Evolutionary conservation across 495 filamentous ascomycete species (phyloP).

Genomic region (Aspergillus ostianus): DNA sequence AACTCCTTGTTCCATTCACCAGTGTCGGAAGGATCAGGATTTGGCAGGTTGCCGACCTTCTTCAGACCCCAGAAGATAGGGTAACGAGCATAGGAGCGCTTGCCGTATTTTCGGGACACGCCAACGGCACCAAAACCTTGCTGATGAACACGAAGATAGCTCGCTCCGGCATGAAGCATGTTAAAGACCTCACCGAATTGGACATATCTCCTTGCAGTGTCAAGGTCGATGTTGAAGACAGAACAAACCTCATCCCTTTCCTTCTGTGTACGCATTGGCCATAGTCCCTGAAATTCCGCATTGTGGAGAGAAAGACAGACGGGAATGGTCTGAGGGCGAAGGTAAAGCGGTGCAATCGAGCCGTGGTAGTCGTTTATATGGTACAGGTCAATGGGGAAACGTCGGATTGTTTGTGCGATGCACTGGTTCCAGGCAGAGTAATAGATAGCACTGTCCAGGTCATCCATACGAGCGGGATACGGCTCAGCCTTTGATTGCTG

Average conservation of each 20-base stretch:
- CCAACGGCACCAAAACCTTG: slow-evolving; percentile 74
- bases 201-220: slow-evolving; percentile 43
- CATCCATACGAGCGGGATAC: slow-evolving; percentile 73
- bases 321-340: slow-evolving; percentile 58
- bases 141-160: slow-evolving; percentile 72
- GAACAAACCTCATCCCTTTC: slow-evolving; percentile 68
- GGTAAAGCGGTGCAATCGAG: slow-evolving; percentile 67
- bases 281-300: slow-evolving; percentile 72
- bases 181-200: slow-evolving; percentile 71
- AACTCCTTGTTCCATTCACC: slow-evolving; percentile 62
- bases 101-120: slow-evolving; percentile 73
- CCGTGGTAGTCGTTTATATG: slow-evolving; percentile 84
- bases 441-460: slow-evolving; percentile 68
- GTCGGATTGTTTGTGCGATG: slow-evolving; percentile 60
- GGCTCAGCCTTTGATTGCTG: slow-evolving; percentile 65
- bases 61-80: slow-evolving; percentile 76
- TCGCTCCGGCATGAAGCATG: slow-evolving; percentile 69
- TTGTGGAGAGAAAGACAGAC: slow-evolving; percentile 58
- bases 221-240: slow-evolving; percentile 61
- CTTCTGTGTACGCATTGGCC: slow-evolving; percentile 68
- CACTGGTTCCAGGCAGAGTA: slow-evolving; percentile 76
- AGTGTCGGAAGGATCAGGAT: slow-evolving; percentile 74
- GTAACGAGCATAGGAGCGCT: slow-evolving; percentile 70
- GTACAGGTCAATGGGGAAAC: slow-evolving; percentile 66
- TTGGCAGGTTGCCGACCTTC: slow-evolving; percentile 69